Base-by-base conservation (phyloP, 805 yeast species). In the Teunomyces funiuensis region DNA sequence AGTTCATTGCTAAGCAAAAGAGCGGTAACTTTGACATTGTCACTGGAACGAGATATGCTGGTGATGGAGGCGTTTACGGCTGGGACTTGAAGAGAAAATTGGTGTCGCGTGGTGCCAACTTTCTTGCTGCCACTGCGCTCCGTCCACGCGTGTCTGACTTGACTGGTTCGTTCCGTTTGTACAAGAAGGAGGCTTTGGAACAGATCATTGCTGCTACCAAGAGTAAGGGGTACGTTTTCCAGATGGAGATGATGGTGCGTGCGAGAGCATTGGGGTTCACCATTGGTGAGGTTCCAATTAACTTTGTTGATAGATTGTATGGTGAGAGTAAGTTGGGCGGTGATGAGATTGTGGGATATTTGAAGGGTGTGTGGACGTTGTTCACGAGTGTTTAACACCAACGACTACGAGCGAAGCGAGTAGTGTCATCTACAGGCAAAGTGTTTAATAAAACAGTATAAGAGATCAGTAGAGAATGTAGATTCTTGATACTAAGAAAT, bases 161-260 rank as follows among this genome's bases (percentile, higher is more conserved):
- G 54, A 84, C 91, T 19, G 91, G 91, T 23, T 80, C 87, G 17
- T 84, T 78, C 74, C 76, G 89, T 58, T 73, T 84, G 50, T 84
- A 85, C 71, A 83, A 82, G 61, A 84, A 83, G 61, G 78, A 74
- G 4, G 89, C 76, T 2, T 72, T 84, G 60, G 76, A 79, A 47
- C 77, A 80, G 56, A 76, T 85, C 49, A 85, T 84, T 49, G 76
- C 69, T 37, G 84, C 73, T 44, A 83, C 90, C 36, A 73, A 77
- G 57, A 79, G 86, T 27, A 84, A 85, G 66, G 91, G 91, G 39
- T 84, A 85, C 54, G 91, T 85, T 30, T 84, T 84, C 78, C 91
- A 84, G 67, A 84, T 84, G 91, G 91, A 84, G 65, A 83, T 84
- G 89, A 82, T 84, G 79, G 91, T 84, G 17, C 77, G 91, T 51